These are phyloP conservation scores for Sclerotinia minor DNA, from an alignment of 2,329 filamentous ascomycete species.

Conservation along the genomic window DNA sequence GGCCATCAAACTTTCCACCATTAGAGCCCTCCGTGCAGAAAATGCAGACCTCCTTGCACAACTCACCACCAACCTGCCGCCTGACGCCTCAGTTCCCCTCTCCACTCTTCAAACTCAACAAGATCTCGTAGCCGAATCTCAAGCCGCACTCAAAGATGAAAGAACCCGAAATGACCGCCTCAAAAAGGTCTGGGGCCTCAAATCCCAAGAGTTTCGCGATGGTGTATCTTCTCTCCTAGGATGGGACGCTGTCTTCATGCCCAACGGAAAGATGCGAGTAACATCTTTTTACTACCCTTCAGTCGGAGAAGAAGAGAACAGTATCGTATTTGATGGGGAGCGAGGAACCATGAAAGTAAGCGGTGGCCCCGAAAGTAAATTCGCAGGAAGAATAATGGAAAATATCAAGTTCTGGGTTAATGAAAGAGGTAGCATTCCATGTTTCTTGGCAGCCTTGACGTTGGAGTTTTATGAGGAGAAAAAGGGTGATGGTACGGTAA, in stretches of 20 bases:
- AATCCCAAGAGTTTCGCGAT: slow-evolving; percentile 92
- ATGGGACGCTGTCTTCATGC: slow-evolving; percentile 93
- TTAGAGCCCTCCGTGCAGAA: slow-evolving; percentile 75
- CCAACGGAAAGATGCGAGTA: slow-evolving; percentile 93
- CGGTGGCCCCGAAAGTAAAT: slow-evolving; percentile 81
- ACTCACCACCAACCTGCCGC: slow-evolving; percentile 51
- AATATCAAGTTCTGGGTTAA: slow-evolving; percentile 96
- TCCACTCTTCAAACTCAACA: slow-evolving; percentile 74
- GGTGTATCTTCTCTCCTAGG: slow-evolving; percentile 89
- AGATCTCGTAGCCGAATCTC: slow-evolving; percentile 71
- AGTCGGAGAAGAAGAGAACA: slow-evolving; percentile 62
- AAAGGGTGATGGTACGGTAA: slow-evolving; percentile 37
- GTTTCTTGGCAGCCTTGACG: slow-evolving; percentile 86
- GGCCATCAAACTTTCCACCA: slow-evolving; percentile 77
- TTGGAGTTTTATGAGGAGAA: slow-evolving; percentile 85
- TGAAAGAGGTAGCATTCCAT: slow-evolving; percentile 89
- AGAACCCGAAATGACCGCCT: slow-evolving; percentile 84
- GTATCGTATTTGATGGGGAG: slow-evolving; percentile 86
- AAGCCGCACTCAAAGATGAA: slow-evolving; percentile 66
- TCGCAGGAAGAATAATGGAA: slow-evolving; percentile 80
- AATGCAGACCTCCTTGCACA: slow-evolving; percentile 80
- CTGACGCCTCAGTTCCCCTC: slow-evolving; percentile 60
- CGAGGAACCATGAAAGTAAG: slow-evolving; percentile 97
- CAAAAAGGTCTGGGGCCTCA: slow-evolving; percentile 89
- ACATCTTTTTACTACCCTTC: slow-evolving; percentile 82